Conservation (phyloP, 75 land plant species). For the Pinus albicaulis region DNA sequence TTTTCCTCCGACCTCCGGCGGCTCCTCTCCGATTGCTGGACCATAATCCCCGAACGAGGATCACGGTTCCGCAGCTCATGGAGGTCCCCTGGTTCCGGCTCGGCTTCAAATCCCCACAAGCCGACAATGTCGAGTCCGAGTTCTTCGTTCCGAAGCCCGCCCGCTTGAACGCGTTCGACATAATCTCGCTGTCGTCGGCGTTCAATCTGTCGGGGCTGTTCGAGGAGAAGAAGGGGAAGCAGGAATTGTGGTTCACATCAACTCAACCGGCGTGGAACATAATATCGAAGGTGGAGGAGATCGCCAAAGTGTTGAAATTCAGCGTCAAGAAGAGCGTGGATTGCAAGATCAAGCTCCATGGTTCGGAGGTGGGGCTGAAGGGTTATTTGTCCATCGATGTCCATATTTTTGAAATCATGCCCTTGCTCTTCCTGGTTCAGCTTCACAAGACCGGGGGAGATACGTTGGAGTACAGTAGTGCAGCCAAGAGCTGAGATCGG, state of each 20-base stretch:
- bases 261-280: conserved; percentile 26
- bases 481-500: conserved; percentile 20
- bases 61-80: conserved; percentile 45
- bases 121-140: background rate
- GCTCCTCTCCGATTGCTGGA: conserved; percentile 48
- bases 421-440: conserved; percentile 46
- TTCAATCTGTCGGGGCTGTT: conserved; percentile 63
- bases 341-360: conserved; percentile 32
- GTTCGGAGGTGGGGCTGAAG: conserved; percentile 35
- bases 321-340: conserved; percentile 25
- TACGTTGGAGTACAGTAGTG: conserved; percentile 35
- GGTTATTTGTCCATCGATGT: conserved; percentile 29
- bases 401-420: conserved; percentile 42
- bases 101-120: conserved; percentile 9
- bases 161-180: conserved; percentile 61
- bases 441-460: conserved; percentile 38
- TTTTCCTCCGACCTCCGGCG: conserved; percentile 51
- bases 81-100: conserved; percentile 48
- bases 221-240: conserved; percentile 39
- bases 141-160: conserved; percentile 25
- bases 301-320: conserved; percentile 43
- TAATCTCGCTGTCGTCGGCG: conserved; percentile 57
- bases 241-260: conserved; percentile 39
- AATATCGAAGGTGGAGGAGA: conserved; percentile 44
- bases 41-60: conserved; percentile 51